Evolutionary conservation across 352 stramenopile genomes (phyloP).

Genomic region (Pythium guiyangense): DNA sequence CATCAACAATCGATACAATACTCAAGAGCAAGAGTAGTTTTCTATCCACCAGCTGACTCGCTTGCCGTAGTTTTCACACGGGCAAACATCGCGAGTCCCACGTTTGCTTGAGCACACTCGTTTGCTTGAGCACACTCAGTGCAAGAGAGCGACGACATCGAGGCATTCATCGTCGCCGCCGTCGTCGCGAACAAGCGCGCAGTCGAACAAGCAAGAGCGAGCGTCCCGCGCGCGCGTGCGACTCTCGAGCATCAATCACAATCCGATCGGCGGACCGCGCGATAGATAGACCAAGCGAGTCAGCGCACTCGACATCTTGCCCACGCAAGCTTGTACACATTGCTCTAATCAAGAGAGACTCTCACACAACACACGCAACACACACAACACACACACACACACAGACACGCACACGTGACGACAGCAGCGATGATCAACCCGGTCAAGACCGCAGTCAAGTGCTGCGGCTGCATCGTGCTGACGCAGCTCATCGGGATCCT

Average conservation of each 20-base stretch:
- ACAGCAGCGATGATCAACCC: conserved; percentile 20
- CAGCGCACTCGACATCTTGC: neutral
- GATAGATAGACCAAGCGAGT: too few relatives aligned
- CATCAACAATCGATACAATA: neutral
- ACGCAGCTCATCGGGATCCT: conserved; percentile 65
- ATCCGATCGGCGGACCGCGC: neutral
- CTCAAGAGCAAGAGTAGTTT: neutral
- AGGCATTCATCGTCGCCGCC: too few relatives aligned
- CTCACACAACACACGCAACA: too few relatives aligned
- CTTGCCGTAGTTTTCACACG: neutral
- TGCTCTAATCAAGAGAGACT: too few relatives aligned
- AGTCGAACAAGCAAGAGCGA: neutral
- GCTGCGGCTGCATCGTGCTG: conserved; percentile 71
- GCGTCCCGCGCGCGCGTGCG: too few relatives aligned
- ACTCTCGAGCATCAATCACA: neutral
- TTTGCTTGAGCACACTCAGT: too few relatives aligned
- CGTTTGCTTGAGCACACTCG: neutral
- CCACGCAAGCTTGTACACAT: neutral
- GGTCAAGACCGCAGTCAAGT: conserved; percentile 42
- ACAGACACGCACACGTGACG: neutral
- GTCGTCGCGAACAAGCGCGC: too few relatives aligned
- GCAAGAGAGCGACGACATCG: too few relatives aligned
- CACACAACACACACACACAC: too few relatives aligned
- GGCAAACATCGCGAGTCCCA: too few relatives aligned
- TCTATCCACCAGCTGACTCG: neutral